Percentiles rank a stretch among this genome's conserved stretches.
These are phyloP conservation scores for Claviceps sorghi DNA, from an alignment of 2,329 filamentous ascomycete genomes.

Conservation along the genomic window DNA sequence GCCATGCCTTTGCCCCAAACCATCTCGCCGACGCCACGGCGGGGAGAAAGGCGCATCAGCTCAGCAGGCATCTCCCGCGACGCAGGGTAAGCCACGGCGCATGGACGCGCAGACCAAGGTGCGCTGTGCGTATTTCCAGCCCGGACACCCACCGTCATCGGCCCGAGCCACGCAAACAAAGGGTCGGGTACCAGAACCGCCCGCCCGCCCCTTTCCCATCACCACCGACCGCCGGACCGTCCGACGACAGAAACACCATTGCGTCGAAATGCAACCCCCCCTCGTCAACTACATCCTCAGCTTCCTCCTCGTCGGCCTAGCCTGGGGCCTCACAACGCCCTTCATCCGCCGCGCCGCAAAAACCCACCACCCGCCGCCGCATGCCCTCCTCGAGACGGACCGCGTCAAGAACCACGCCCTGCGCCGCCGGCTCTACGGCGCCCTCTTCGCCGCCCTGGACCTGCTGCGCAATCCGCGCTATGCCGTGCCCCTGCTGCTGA, in stretches of 20 bases:
- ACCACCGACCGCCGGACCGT: too few relatives aligned
- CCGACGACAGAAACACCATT: too few relatives aligned
- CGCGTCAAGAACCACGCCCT: constrained; percentile 44
- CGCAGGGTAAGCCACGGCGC: too few relatives aligned
- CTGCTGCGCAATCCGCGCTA: constrained; percentile 70
- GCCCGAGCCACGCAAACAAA: too few relatives aligned
- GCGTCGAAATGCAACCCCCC: constrained; percentile 29
- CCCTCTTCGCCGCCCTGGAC: constrained; percentile 63
- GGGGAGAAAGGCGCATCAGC: too few relatives aligned
- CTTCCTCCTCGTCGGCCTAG: constrained; percentile 79
- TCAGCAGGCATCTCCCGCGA: too few relatives aligned
- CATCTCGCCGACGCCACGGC: too few relatives aligned
- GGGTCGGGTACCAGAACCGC: too few relatives aligned
- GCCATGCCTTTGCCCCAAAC: too few relatives aligned
- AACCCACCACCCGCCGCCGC: constrained; percentile 50
- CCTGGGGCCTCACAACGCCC: constrained; percentile 84
- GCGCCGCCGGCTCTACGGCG: constrained; percentile 44
- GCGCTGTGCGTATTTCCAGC: too few relatives aligned
- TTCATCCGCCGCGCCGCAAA: constrained; percentile 83
- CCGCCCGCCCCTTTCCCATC: background rate
- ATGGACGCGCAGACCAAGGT: too few relatives aligned
- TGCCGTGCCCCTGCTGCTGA: constrained; percentile 69
- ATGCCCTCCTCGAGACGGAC: constrained; percentile 37
- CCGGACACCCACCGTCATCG: too few relatives aligned
- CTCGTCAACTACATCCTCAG: constrained; percentile 72